Conservation (phyloP, 768 basidiomycete species). For the Mycena leptocephala region DNA sequence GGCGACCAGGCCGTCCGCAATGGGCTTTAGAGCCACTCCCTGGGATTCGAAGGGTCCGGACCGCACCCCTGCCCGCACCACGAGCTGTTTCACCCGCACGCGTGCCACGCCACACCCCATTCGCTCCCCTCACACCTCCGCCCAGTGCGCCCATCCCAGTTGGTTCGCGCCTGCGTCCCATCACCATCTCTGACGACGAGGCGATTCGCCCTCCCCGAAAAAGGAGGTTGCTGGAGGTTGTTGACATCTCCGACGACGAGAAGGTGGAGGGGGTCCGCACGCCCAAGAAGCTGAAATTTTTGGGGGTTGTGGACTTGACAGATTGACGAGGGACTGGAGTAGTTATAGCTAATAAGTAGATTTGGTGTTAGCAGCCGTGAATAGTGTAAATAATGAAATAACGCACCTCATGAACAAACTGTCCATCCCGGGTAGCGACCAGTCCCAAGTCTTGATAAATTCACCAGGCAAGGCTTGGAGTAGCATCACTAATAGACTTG, state of each 20-base stretch:
- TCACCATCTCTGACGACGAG: background rate
- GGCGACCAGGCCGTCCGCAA: background rate
- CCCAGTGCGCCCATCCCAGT: background rate
- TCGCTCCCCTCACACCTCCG: background rate
- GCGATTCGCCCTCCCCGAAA: background rate
- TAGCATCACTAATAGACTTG: no score
- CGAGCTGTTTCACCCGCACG: background rate
- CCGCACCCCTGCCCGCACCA: background rate
- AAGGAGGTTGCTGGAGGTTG: background rate
- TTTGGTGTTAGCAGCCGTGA: no score
- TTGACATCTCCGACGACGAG: no score
- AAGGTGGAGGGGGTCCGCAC: background rate
- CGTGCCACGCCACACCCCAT: background rate
- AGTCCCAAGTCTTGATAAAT: no score
- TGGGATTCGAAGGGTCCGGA: background rate
- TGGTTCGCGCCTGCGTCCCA: background rate
- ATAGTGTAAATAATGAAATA: no score
- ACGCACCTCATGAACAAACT: no score
- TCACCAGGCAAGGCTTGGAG: no score
- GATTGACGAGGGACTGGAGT: no score
- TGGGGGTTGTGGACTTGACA: slow-evolving; percentile 1
- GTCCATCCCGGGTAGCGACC: no score
- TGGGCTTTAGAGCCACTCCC: slow-evolving; percentile 13
- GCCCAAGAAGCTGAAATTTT: background rate
- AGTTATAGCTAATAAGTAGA: no score